A percentile compares a stretch with the other conserved stretches of the same genome.
Conservation (phyloP, 2,329 filamentous ascomycete genomes). For the Trichophyton mentagrophytes region DNA sequence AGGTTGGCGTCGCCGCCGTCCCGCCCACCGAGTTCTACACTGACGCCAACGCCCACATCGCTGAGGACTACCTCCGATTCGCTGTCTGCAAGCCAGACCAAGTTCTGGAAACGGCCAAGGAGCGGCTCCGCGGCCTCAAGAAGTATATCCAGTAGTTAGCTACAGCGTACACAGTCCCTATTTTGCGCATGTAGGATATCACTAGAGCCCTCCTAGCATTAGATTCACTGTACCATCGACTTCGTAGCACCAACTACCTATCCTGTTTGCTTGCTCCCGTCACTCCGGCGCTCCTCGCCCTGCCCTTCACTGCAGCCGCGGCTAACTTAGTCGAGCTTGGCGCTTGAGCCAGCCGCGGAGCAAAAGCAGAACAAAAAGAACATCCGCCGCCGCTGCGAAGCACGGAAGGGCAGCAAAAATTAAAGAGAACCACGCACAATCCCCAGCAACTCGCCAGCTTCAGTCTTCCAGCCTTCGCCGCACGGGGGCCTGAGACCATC, state of each 20-base stretch:
- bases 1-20: constrained; percentile 89
- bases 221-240: neutral
- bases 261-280: too few relatives aligned
- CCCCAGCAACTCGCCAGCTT: neutral
- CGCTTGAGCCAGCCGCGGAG: neutral
- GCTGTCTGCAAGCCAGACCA: constrained; percentile 93
- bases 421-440: neutral
- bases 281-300: too few relatives aligned
- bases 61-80: constrained; percentile 86
- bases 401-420: neutral
- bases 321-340: constrained; percentile 4
- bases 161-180: neutral
- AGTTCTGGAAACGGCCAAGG: constrained; percentile 66
- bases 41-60: constrained; percentile 65
- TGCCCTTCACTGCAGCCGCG: neutral
- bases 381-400: neutral
- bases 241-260: neutral
- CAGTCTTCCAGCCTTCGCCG: neutral
- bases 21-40: constrained; percentile 97
- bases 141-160: constrained; percentile 46
- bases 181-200: constrained; percentile 1
- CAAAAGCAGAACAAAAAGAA: neutral
- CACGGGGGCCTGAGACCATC: neutral
- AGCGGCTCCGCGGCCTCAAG: constrained; percentile 58
- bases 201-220: neutral